These are phyloP conservation scores for Diutina ranongensis DNA, from an alignment of 1,139 yeast genomes.

Conservation along the genomic window DNA sequence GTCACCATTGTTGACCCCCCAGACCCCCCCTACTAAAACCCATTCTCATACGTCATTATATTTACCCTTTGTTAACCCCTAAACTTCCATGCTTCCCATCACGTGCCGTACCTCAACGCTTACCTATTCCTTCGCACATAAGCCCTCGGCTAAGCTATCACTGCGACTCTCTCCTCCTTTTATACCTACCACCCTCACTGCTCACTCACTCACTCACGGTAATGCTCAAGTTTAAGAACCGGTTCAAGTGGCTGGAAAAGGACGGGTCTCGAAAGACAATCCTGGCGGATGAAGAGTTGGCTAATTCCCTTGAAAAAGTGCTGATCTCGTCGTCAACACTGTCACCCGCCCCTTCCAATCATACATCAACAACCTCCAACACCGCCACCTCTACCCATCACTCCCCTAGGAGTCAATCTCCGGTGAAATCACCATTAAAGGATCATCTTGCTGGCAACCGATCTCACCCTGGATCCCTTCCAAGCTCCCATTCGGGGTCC, in stretches of 20 bases:
- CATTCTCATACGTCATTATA: no score
- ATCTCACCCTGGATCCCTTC: not conserved
- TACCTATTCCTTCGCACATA: not conserved
- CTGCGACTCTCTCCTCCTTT: no score
- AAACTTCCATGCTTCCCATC: no score
- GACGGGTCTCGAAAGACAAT: conserved; percentile 4
- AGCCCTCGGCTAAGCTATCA: not conserved
- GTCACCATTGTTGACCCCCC: no score
- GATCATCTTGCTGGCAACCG: not conserved
- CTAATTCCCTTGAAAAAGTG: not conserved
- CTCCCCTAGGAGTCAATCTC: not conserved
- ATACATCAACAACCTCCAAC: not conserved
- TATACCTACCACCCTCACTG: no score
- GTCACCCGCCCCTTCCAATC: not conserved
- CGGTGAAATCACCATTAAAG: not conserved
- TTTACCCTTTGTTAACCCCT: not conserved
- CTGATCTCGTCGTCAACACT: not conserved
- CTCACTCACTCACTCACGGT: not conserved
- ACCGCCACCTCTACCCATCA: not conserved
- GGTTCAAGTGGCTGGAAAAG: conserved; percentile 5
- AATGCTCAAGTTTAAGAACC: conserved; percentile 6
- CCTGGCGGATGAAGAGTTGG: conserved; percentile 1
- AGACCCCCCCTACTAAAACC: no score
- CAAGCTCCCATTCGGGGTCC: not conserved
- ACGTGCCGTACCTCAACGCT: no score